Conservation (phyloP, 345 rosid species). For the Dimocarpus longan region DNA sequence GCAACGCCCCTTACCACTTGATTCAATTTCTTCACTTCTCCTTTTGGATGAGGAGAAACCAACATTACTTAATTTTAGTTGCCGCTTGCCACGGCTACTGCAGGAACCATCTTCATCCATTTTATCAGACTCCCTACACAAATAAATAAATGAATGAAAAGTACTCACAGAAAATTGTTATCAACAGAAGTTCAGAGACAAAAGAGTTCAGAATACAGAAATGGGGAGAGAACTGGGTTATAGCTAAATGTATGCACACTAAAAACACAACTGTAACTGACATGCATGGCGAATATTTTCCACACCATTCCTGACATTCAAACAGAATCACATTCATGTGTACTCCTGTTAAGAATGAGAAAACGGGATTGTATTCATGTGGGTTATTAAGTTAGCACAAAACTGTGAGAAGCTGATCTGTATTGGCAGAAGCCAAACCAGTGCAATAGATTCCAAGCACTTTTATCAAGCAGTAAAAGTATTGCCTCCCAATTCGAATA, state of each 20-base stretch:
- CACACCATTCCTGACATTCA: not conserved
- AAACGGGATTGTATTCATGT: not conserved
- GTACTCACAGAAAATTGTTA: not conserved
- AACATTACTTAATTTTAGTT: conserved; percentile 65
- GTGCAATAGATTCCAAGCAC: not conserved
- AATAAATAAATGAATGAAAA: not conserved
- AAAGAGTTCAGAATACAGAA: not conserved
- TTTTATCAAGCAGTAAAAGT: not conserved
- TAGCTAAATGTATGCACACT: not conserved
- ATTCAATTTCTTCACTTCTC: conserved; percentile 73
- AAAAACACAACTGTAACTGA: not conserved
- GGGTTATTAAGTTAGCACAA: not conserved
- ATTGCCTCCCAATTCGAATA: not conserved
- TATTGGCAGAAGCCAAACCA: not conserved
- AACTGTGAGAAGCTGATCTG: not conserved
- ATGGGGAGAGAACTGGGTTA: not conserved
- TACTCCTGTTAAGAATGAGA: no score
- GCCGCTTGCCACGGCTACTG: conserved; percentile 55
- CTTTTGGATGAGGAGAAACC: conserved; percentile 66
- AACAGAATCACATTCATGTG: not conserved
- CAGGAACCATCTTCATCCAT: conserved; percentile 53
- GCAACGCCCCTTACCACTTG: conserved; percentile 88
- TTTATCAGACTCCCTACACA: conserved; percentile 70
- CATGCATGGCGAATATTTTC: conserved; percentile 3
- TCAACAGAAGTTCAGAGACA: not conserved